Conservation (phyloP, 345 rosid species). For the Salix purpurea region DNA sequence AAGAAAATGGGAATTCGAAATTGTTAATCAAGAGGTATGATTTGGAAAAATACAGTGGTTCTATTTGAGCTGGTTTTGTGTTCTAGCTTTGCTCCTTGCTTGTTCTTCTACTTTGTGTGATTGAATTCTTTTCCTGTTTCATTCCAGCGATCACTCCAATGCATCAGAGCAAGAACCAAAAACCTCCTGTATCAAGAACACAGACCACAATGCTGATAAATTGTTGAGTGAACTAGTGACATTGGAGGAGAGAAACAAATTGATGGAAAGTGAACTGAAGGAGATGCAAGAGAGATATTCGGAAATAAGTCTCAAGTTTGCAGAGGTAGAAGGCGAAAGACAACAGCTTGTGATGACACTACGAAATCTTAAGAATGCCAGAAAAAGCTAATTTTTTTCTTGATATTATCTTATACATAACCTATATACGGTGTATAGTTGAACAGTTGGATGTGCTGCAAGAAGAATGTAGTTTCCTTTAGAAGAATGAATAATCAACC, state of each 20-base stretch:
- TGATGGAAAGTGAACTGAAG: constrained; percentile 79
- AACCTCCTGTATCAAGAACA: background rate
- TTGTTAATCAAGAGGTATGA: constrained; percentile 37
- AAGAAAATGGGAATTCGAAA: constrained; percentile 19
- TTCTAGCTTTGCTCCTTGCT: background rate
- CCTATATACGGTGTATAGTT: constrained; percentile 39
- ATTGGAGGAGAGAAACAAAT: constrained; percentile 57
- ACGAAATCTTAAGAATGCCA: constrained; percentile 71
- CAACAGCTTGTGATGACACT: constrained; percentile 83
- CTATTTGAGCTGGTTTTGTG: background rate
- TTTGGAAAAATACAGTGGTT: background rate
- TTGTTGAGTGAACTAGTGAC: constrained; percentile 36
- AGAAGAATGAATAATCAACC: constrained; percentile 31
- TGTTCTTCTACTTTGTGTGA: background rate
- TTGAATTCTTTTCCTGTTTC: background rate
- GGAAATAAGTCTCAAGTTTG: constrained; percentile 84
- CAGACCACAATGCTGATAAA: constrained; percentile 17
- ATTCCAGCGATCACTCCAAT: constrained; percentile 17
- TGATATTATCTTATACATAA: constrained; percentile 10
- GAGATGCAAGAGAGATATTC: constrained; percentile 93
- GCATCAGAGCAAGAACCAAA: constrained; percentile 18
- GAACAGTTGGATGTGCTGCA: constrained; percentile 11
- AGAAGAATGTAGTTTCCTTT: constrained; percentile 8
- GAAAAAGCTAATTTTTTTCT: constrained; percentile 38
- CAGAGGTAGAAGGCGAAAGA: constrained; percentile 94